These are phyloP conservation scores for Clitopilus hobsonii DNA, from an alignment of 768 basidiomycete genomes.

Conservation along the genomic window DNA sequence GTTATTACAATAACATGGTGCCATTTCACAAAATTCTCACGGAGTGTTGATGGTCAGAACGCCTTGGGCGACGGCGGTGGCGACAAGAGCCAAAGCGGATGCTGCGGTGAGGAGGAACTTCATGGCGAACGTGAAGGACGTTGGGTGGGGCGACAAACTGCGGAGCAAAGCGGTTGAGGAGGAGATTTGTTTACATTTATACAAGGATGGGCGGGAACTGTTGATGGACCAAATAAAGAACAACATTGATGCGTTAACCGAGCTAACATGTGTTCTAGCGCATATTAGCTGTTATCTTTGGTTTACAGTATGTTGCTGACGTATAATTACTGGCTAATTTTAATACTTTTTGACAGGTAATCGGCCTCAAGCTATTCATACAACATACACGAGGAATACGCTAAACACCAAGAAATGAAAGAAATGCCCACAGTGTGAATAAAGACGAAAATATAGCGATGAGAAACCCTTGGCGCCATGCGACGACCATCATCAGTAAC, in stretches of 20 bases:
- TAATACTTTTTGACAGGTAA: not conserved
- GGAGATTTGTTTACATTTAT: slow-evolving; percentile 14
- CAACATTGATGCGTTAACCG: not conserved
- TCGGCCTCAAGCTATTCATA: not conserved
- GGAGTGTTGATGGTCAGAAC: slow-evolving; percentile 61
- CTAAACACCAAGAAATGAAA: not conserved
- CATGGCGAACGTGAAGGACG: slow-evolving; percentile 35
- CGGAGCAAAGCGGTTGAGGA: slow-evolving; percentile 13
- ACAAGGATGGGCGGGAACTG: not conserved
- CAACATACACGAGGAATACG: not conserved
- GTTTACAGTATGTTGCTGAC: not conserved
- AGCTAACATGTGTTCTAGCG: not conserved
- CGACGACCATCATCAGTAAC: slow-evolving; percentile 10
- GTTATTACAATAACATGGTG: not conserved
- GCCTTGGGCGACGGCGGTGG: slow-evolving; percentile 38
- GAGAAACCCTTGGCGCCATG: slow-evolving; percentile 5
- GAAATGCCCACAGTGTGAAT: not conserved
- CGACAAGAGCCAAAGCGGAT: slow-evolving; percentile 33
- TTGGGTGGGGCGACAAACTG: slow-evolving; percentile 15
- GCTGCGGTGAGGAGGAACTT: slow-evolving; percentile 38
- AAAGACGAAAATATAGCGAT: not conserved
- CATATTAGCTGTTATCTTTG: not conserved
- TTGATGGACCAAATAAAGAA: not conserved
- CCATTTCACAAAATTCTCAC: slow-evolving; percentile 35
- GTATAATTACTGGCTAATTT: not conserved